A percentile compares a stretch with the other conserved stretches of the same genome.
Evolutionary conservation across 176 grass and related monocot species (phyloP).

Genomic region (Oryza punctata): DNA sequence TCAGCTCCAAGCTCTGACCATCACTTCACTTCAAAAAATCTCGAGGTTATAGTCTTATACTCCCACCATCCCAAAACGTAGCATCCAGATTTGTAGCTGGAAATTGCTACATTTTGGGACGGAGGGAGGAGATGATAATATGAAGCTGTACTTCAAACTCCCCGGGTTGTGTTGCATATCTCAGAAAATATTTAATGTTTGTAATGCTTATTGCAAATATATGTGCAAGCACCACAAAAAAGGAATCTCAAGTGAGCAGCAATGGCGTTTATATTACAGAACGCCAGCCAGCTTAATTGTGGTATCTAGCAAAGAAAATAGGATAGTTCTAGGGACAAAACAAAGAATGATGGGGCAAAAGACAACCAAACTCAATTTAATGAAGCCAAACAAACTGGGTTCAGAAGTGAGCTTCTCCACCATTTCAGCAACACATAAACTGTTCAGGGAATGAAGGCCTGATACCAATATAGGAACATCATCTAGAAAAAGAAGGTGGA

Average conservation of each 20-base stretch:
- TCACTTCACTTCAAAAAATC: neutral
- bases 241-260: neutral
- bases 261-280: neutral
- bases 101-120: too few relatives aligned
- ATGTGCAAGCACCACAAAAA: neutral
- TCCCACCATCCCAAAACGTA: too few relatives aligned
- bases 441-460: neutral
- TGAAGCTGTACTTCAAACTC: neutral
- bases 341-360: neutral
- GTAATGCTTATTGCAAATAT: neutral
- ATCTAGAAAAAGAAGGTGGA: neutral
- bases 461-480: neutral
- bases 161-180: neutral
- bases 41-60: neutral
- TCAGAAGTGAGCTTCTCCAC: neutral
- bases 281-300: too few relatives aligned
- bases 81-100: too few relatives aligned
- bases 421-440: neutral
- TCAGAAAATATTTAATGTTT: neutral
- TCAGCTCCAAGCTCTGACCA: constrained; percentile 46
- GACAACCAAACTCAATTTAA: neutral
- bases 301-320: neutral
- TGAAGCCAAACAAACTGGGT: neutral
- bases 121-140: neutral
- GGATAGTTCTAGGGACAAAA: neutral